Evolutionary conservation across 169 alveolate genomes (phyloP).

Genomic region (Plasmodium malariae): DNA sequence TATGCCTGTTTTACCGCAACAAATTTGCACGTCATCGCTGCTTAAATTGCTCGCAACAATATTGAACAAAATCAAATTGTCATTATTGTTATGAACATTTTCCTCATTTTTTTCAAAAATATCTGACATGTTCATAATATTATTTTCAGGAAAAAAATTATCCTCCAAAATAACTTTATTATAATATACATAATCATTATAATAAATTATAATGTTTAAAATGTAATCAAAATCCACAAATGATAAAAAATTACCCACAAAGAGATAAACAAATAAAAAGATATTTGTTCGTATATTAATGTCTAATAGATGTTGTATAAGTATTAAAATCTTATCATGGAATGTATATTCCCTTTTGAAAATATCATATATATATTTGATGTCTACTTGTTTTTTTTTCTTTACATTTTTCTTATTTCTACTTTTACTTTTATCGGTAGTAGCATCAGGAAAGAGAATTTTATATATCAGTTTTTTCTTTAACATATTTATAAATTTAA

Average conservation of each 20-base stretch:
- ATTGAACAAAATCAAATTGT: too few relatives aligned
- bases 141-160: neutral
- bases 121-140: neutral
- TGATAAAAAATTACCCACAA: constrained; percentile 54
- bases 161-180: constrained; percentile 41
- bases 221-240: constrained; percentile 38
- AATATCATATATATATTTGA: constrained; percentile 55
- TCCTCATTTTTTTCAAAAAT: too few relatives aligned
- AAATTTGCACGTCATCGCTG: too few relatives aligned
- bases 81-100: too few relatives aligned
- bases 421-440: constrained; percentile 41
- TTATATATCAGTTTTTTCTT: constrained; percentile 38
- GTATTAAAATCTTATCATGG: constrained; percentile 42
- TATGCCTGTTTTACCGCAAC: too few relatives aligned
- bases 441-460: constrained; percentile 50
- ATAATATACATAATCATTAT: constrained; percentile 48
- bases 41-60: too few relatives aligned
- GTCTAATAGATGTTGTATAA: constrained; percentile 53
- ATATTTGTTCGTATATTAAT: constrained; percentile 60
- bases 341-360: constrained; percentile 54
- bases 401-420: constrained; percentile 62
- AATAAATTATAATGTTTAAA: constrained; percentile 23
- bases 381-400: constrained; percentile 69
- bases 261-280: constrained; percentile 54
- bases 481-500: constrained; percentile 29